Conservation (phyloP, 441 rosid genomes). For the Euphorbia celastroides region DNA sequence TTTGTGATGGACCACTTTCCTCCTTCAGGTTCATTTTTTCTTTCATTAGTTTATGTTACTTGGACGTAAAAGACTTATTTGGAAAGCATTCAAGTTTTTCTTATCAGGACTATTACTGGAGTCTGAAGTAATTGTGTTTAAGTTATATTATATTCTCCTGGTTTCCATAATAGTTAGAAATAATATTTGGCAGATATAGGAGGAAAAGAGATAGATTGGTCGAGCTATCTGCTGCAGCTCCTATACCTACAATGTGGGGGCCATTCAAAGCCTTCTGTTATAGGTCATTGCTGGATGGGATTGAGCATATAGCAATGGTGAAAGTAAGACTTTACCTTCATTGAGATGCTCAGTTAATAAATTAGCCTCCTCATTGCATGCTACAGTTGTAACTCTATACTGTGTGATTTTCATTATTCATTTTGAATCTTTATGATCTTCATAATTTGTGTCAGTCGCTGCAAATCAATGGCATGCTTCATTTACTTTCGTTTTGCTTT, state of each 20-base stretch:
- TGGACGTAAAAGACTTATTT: neutral
- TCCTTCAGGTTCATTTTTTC: neutral
- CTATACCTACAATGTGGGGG: slow-evolving; percentile 88
- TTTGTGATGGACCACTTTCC: neutral
- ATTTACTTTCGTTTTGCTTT: too few relatives aligned
- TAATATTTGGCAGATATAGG: slow-evolving; percentile 47
- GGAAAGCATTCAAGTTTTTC: neutral
- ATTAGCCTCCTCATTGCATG: neutral
- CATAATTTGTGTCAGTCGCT: neutral
- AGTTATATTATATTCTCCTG: neutral
- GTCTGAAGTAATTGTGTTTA: neutral
- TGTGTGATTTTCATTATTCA: neutral
- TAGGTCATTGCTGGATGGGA: slow-evolving; percentile 67
- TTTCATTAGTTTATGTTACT: neutral
- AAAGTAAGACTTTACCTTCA: slow-evolving; percentile 45
- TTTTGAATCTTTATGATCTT: neutral
- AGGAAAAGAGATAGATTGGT: slow-evolving; percentile 76
- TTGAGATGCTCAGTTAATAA: neutral
- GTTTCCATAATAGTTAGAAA: slow-evolving; percentile 2
- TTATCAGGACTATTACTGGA: neutral
- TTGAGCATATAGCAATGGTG: slow-evolving; percentile 96
- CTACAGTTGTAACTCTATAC: neutral
- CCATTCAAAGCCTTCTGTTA: slow-evolving; percentile 83
- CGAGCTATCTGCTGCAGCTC: slow-evolving; percentile 65
- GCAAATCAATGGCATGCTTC: too few relatives aligned